Evolutionary conservation across 2,329 filamentous ascomycete genomes (phyloP).

Genomic region (Exophiala dermatitidis): DNA sequence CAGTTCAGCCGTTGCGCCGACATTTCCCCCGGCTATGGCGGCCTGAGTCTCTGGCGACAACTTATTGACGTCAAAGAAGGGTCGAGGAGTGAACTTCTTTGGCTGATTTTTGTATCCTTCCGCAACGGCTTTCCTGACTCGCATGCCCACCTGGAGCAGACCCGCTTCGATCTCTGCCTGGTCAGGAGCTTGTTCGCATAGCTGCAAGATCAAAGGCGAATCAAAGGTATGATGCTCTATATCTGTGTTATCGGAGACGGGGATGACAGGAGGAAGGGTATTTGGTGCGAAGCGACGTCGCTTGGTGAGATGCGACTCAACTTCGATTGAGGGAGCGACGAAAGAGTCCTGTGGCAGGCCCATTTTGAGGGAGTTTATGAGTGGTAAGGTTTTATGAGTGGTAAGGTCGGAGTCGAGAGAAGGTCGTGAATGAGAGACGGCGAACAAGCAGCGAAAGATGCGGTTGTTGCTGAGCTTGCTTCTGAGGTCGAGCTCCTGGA

Average conservation of each 20-base stretch:
- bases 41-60: constrained; percentile 26
- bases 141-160: constrained; percentile 89
- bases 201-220: constrained; percentile 33
- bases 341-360: constrained; percentile 15
- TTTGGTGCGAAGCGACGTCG: constrained; percentile 41
- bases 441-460: not conserved
- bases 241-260: constrained; percentile 21
- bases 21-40: constrained; percentile 15
- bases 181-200: constrained; percentile 34
- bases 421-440: not conserved
- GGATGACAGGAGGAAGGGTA: constrained; percentile 27
- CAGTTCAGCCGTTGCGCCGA: constrained; percentile 6
- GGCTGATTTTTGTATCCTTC: constrained; percentile 70
- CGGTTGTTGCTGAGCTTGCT: not conserved
- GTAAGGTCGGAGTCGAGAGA: not conserved
- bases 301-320: constrained; percentile 32
- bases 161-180: constrained; percentile 59
- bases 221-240: constrained; percentile 23
- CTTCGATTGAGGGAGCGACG: constrained; percentile 8
- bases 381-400: not conserved
- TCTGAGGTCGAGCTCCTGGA: not conserved
- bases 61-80: constrained; percentile 22
- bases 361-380: constrained; percentile 4
- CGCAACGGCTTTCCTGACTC: constrained; percentile 82
- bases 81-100: constrained; percentile 27